Base-by-base conservation (phyloP, 345 rosid genomes). In the Capsella bursapastoris region DNA sequence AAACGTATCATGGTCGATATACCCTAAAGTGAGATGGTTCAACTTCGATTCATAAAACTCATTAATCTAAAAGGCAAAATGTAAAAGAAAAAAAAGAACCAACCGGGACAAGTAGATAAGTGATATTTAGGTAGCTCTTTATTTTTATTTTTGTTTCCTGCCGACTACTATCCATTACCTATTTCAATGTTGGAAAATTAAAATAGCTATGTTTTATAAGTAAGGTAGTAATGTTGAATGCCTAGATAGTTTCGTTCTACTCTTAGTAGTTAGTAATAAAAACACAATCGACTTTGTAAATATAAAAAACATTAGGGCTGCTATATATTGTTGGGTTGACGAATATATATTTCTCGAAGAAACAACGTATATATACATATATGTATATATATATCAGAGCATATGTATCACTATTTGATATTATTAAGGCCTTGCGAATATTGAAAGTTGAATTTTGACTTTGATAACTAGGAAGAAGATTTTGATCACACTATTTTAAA, bases 381-480 rank as follows among this genome's bases (percentile, higher is more conserved):
- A 22, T 32, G 0, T 6, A 9, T 11, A 28, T 70, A 14, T 2
- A 37, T 49, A 51, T 71, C 75, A 60, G 40, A 5, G 37, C 2
- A 22, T 44, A n/a, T 57, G 50, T 13, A 65, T 66, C 31, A 40
- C 22, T 12, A 65, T 48, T 37, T 66, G 45, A 57, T 48, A n/a
- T 25, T 38, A 57, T 48, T 71, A 48, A 22, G 58, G 59, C 43
- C 66, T 35, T 18, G 32, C 32, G 22, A 38, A 57, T 47, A 66
- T 57, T 31, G n/a, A 28, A 47, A 57, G 66, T 66, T 66, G 66
- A 65, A 47, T 57, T 22, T 48, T 49, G 66, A 65, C 72, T 47
- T 65, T 57, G 10, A 11, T 65, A 49, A 22, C 25, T 1, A 22
- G 25, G 25, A 22, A 48, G 52, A 72, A 37, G 48, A 55, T 64